Base-by-base conservation (phyloP, 2,329 filamentous ascomycete genomes). In the Fusarium oligoseptatum region DNA sequence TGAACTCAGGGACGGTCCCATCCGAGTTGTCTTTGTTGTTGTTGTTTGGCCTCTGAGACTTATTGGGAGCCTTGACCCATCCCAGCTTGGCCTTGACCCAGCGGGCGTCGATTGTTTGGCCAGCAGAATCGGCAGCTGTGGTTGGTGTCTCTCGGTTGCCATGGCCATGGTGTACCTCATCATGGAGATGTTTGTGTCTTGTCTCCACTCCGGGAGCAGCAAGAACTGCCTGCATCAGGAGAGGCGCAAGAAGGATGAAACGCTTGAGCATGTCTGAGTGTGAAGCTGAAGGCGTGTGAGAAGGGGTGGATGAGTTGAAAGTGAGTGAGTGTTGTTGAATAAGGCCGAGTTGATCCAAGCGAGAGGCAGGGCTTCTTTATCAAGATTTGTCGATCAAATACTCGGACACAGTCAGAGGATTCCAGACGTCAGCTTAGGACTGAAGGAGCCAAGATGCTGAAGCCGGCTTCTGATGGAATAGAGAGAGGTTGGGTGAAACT, bases 161-260 rank as follows among this genome's bases (percentile, higher is more conserved):
- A 17, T 74, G 72, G 10, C 64, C 71, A 50, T 72, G 71, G 37
- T 73, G 69, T 20, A 74, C 65, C 27, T 73, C 52, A 4, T 67
- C 67, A 66, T 75, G 73, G n/a, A 71, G 67, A 52, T 78, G 67
- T 50, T 71, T 67, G 29, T 68, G 70, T 27, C 60, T 71, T 12
- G 66, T 62, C 63, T 72, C 68, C 24, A 77, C 76, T 50, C 74
- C 68, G 7, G 76, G 75, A 29, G 66, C 72, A 41, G 75, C 79
- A 36, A 76, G 32, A 8, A 66, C 76, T 57, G 69, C 57, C 55
- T 76, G 72, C 34, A 76, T 78, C 77, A 82, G 71, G 14, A 82
- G 69, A 14, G 78, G 77, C 50, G 76, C 73, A 20, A 69, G 63
- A 4, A 72, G 55, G 34, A 80, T 36, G 34, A 82, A 61, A 48